Conservation (phyloP, 2,329 filamentous ascomycete genomes). For the Hypoxylon sp. region DNA sequence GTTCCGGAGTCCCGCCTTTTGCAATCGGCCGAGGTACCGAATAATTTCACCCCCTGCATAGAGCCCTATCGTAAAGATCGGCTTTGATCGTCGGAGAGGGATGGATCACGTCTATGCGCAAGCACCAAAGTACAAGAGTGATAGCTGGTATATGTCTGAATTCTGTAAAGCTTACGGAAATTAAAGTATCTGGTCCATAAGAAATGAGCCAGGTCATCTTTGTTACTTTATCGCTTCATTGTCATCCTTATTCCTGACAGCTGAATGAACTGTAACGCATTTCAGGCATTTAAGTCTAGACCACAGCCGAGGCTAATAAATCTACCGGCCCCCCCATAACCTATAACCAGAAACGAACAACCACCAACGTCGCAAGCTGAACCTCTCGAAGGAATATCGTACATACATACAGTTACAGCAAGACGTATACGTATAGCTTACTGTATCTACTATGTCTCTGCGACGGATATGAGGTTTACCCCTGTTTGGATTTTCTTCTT, state of each 20-base stretch:
- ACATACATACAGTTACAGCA: too few relatives aligned
- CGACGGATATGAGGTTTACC: constrained; percentile 3
- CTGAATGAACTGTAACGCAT: constrained; percentile 10
- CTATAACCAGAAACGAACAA: not conserved
- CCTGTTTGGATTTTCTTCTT: not conserved
- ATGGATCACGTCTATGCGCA: constrained; percentile 10
- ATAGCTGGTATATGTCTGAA: not conserved
- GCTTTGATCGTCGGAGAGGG: constrained; percentile 12
- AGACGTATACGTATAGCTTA: not conserved
- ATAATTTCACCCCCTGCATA: constrained; percentile 16
- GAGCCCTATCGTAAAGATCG: constrained; percentile 1
- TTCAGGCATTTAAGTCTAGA: constrained; percentile 4
- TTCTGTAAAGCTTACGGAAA: not conserved
- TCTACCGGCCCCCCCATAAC: constrained; percentile 1
- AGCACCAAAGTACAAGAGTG: constrained; percentile 5
- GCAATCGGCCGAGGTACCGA: constrained; percentile 32
- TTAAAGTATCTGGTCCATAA: not conserved
- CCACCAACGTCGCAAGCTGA: not conserved
- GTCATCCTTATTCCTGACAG: constrained; percentile 3
- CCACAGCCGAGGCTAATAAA: constrained; percentile 35
- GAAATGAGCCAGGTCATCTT: not conserved
- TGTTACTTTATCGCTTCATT: constrained; percentile 2
- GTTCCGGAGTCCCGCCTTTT: constrained; percentile 10
- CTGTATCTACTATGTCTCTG: constrained; percentile 5
- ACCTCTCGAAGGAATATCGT: not conserved